Evolutionary conservation across 257 asterid species (phyloP), one percentile per base, ranked within the genome.

Genomic region (Fraxinus excelsior): DNA sequence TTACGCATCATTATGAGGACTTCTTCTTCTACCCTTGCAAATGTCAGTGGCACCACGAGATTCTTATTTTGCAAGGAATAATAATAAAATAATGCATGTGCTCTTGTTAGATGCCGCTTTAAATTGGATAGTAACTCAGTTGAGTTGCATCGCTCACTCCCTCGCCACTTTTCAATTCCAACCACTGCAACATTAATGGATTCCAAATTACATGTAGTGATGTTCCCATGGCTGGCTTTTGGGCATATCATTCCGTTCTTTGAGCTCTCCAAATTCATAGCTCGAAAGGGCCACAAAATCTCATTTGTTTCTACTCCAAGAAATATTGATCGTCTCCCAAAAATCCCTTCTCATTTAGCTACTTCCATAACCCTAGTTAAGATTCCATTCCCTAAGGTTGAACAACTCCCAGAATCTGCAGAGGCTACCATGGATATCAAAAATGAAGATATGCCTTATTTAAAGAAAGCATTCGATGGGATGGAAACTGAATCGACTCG

Each of bases 221-320:
- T 91, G 90, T 84, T 85, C 76, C 94, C 96, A 67, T 89, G 96
- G 96, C 81, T 91, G 1, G 94, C 88, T 70, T 89, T 91, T 67
- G 93, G 95, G 18, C 95, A 88, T 82, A 82, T 91, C n/a, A 79
- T 85, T 6, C 96, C 94, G 10, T 87, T 0, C 79, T 34, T 82
- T 25, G 84, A 85, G 40, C 90, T 91, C 26, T 77, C 94, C 79
- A 91, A 89, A 82, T 77, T 74, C 82, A 62, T 87, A 0, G 90
- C 90, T 29, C 78, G 32, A 70, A 86, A 76, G 70, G 93, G 91
- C 37, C 96, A 88, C 80, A 77, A 46, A 51, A 65, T 88, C 75
- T 85, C 90, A 5, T 88, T 88, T 76, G 37, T 85, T 65, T 88
- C 95, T 35, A 80, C 90, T 32, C 90, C 94, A 0, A 82, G 85